A percentile compares a stretch with the other conserved stretches of the same genome.
Evolutionary conservation across 371 early-diverging fungal genomes (phyloP).

Genomic region (Sporodiniella umbellata): DNA sequence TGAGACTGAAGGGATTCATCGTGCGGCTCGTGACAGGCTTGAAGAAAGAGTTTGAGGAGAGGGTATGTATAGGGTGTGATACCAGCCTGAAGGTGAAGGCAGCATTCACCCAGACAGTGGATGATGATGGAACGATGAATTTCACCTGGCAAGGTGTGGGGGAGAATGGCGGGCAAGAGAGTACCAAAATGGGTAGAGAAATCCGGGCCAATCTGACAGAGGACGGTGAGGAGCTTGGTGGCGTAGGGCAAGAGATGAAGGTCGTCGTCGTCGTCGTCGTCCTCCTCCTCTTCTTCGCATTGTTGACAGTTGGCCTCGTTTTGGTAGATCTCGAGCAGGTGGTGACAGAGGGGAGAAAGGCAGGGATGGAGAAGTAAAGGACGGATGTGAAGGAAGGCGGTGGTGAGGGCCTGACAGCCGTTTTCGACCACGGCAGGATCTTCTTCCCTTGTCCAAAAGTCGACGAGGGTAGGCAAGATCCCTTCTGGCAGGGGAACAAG

Average conservation of each 20-base stretch:
- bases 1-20: conserved; percentile 81
- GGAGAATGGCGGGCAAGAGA: conserved; percentile 70
- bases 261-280: conserved; percentile 71
- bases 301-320: conserved; percentile 78
- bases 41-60: conserved; percentile 56
- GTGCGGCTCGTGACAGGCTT: conserved; percentile 67
- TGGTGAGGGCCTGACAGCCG: no score
- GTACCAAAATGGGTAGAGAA: conserved; percentile 65
- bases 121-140: conserved; percentile 85
- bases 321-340: conserved; percentile 66
- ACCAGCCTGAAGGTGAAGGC: conserved; percentile 60
- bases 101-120: conserved; percentile 79
- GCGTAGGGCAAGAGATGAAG: conserved; percentile 79
- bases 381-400: no score
- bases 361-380: conserved; percentile 64
- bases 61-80: conserved; percentile 72
- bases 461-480: no score
- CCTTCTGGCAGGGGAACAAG: no score
- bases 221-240: conserved; percentile 75
- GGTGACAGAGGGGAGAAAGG: conserved; percentile 49
- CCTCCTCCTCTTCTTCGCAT: conserved; percentile 61
- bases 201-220: conserved; percentile 69
- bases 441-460: no score
- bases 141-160: conserved; percentile 68
- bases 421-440: no score